Percentiles rank a stretch among this genome's conserved stretches.
Conservation (phyloP, 345 rosid species). For the Jatropha curcas region DNA sequence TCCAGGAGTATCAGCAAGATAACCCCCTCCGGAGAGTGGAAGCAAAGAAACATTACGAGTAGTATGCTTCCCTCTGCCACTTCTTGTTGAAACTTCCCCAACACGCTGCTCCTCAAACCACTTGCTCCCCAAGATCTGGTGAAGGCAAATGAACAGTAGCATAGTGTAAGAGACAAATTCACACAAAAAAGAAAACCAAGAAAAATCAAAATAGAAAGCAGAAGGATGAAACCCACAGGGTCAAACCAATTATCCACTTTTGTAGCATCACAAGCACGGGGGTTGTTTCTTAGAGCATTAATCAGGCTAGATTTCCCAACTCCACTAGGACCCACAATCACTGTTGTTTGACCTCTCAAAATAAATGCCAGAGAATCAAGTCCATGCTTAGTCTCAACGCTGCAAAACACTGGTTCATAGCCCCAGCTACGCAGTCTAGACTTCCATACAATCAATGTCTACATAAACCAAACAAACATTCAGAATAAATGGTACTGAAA, state of each 20-base stretch:
- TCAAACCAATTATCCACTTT: conserved; percentile 67
- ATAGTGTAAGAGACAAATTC: not conserved
- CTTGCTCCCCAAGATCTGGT: conserved; percentile 68
- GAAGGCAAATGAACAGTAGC: not conserved
- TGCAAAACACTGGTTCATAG: conserved; percentile 78
- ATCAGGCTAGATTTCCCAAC: conserved; percentile 95
- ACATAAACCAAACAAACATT: conserved; percentile 24
- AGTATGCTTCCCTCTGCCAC: conserved; percentile 92
- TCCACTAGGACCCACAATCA: conserved; percentile 97
- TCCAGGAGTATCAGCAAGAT: conserved; percentile 94
- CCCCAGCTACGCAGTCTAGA: conserved; percentile 70
- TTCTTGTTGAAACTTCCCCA: conserved; percentile 78
- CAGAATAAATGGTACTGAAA: not conserved
- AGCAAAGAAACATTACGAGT: conserved; percentile 83
- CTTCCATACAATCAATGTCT: conserved; percentile 68
- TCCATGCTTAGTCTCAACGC: conserved; percentile 65
- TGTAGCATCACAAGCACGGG: conserved; percentile 28
- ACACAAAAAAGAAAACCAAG: not conserved
- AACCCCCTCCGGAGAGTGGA: conserved; percentile 75
- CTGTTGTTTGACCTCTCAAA: conserved; percentile 78
- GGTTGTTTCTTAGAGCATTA: conserved; percentile 63
- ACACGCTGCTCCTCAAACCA: conserved; percentile 81
- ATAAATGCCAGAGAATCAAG: conserved; percentile 59
- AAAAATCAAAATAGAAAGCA: not conserved
- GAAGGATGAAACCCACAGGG: conserved; percentile 51